Evolutionary conservation across 1,139 yeast species (phyloP).

Genomic region (Candida sanyaensis): DNA sequence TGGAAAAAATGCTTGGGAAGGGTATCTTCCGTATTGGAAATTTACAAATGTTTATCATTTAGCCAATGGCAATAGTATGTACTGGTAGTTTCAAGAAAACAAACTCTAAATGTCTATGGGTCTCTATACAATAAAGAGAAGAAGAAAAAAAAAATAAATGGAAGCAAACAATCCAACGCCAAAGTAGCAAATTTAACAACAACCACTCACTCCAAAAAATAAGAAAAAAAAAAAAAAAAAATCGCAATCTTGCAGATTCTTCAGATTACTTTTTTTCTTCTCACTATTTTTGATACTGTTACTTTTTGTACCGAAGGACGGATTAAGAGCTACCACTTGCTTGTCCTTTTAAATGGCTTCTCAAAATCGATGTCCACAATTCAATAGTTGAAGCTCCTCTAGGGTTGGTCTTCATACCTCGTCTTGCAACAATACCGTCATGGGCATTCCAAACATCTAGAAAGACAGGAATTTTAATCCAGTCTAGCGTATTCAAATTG

Average conservation of each 20-base stretch:
- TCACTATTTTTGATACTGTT: too few species aligned
- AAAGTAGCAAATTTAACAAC: too few species aligned
- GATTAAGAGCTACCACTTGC: background rate
- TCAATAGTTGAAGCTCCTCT: constrained; percentile 56
- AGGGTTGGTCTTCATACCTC: constrained; percentile 57
- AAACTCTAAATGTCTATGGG: background rate
- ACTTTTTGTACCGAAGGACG: too few species aligned
- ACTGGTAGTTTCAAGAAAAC: background rate
- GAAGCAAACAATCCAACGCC: too few species aligned
- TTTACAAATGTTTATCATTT: constrained; percentile 1
- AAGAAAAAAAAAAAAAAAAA: background rate
- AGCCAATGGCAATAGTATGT: background rate
- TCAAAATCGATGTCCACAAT: constrained; percentile 50
- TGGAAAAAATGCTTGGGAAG: background rate
- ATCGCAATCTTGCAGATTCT: background rate
- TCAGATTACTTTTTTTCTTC: too few species aligned
- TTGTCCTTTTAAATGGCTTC: constrained; percentile 29
- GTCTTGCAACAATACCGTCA: constrained; percentile 69
- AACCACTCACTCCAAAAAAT: too few species aligned
- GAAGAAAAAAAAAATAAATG: too few species aligned
- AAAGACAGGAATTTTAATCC: constrained; percentile 68
- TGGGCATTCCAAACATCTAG: constrained; percentile 71
- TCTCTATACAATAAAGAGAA: background rate
- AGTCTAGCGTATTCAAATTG: constrained; percentile 55
- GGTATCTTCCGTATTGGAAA: constrained; percentile 1